Evolutionary conservation across 805 yeast genomes (phyloP), one percentile per base, ranked within the genome.

Genomic region (Yamadazyma kitorensis): DNA sequence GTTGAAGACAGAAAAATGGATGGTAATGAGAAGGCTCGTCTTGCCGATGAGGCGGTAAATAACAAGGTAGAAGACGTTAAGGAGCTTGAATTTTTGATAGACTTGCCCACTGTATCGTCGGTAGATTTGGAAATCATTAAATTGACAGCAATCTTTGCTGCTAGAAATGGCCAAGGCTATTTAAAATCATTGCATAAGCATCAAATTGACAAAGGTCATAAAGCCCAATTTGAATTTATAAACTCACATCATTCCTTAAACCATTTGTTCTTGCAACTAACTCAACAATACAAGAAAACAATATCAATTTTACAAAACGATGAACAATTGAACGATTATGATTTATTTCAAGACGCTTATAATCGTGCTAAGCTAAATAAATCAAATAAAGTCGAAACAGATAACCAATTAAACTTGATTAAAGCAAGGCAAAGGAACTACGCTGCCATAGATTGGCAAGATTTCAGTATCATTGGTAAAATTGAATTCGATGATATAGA

Each of bases 371-470:
- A 73, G 40, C 74, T 66, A 49, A 59, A 59, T 19, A 64, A 70
- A 33, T 51, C 50, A 5, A 55, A 62, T 29, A 64, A 64, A 34
- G 61, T 61, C 6, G 52, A 47, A 15, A 21, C 33, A 4, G 46
- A 39, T 55, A 43, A 41, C 4, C 68, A 46, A 57, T 60, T 40
- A 41, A 54, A 34, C 32, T 56, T 52, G 28, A 44, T 54, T 28
- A 70, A 74, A 24, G 70, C 69, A 37, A 43, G 49, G 17, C 60
- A 57, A 37, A 44, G 77, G 4, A 80, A 74, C 26, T 86, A 72
- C 58, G 86, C 89, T 0, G 74, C 83, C 7, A 80, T 87, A 15
- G 88, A 89, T 58, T 91, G 98, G 98, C 80, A 80, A 36, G 86
- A 84, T 42, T 91, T 89, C 51, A 67, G 71, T 2, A 67, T 86